Base-by-base conservation (phyloP, 148 eudicot species). In the Amaranthus cruentus region DNA sequence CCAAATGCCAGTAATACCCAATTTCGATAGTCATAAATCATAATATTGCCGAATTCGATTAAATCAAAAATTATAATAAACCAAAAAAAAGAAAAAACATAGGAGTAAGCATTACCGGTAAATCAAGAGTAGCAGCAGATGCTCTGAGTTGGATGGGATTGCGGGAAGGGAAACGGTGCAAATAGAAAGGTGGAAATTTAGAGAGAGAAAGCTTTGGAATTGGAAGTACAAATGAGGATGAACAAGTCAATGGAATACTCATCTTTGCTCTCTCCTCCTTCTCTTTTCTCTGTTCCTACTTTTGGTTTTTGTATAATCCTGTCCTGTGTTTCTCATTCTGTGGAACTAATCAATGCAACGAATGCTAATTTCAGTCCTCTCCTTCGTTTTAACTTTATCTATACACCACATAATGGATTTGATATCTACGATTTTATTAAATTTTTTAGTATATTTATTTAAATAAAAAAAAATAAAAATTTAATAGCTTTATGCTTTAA, bases 311-410 rank as follows among this genome's bases (percentile, higher is more conserved):
- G 7, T 46, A 28, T 28, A 28, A 28, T 2, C 38, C 38, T 28
- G 38, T 28, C 5, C 55, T 53, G 58, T 54, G 76, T 1, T 14
- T 66, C 38, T 28, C 38, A 28, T 28, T 66, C 5, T 72, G 83
- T 80, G 83, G 83, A 72, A 73, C 6, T 73, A 62, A 76, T 74
- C n/a, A 47, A 60, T 7, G n/a, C 76, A 76, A 80, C 83, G 77
- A 80, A 59, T 38, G 46, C 83, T 10, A 4, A 38, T 67, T 76
- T 52, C 13, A 2, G 66, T n/a, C 78, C 73, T 13, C 71, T 53
- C 4, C 70, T 57, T 44, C 4, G 38, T 18, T 18, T 18, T 18
- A 18, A 18, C 18, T 18, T 18, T 18, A 18, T 18, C 18, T 18
- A 18, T 18, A 18, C 18, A 18, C 18, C 18, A 18, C 0, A 18